A percentile compares a stretch with the other conserved stretches of the same genome.
Conservation (phyloP, 2,329 filamentous ascomycete species). For the Apiospora pterosperma region DNA sequence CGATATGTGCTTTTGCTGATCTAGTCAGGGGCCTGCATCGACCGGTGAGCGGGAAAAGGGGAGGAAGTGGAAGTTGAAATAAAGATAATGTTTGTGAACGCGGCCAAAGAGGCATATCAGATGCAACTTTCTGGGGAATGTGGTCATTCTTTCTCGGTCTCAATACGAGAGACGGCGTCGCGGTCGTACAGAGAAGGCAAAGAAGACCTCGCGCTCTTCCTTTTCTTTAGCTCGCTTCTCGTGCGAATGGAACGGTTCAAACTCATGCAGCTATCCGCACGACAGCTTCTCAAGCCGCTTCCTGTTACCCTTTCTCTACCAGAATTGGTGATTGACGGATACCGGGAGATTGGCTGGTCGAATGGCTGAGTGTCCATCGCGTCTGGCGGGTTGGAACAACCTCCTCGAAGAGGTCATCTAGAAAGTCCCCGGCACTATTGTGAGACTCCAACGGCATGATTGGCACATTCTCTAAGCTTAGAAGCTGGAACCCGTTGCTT, state of each 20-base stretch:
- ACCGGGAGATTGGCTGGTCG: not conserved
- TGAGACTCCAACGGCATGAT: not conserved
- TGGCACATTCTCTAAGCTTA: not conserved
- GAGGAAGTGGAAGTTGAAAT: not conserved
- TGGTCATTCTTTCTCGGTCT: not conserved
- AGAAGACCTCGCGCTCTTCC: not conserved
- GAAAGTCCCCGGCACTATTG: not conserved
- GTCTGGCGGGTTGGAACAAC: not conserved
- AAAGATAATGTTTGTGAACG: not conserved
- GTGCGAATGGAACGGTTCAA: not conserved
- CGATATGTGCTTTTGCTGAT: not conserved
- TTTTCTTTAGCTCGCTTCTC: not conserved
- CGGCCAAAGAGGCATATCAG: not conserved
- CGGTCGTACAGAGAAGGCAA: not conserved
- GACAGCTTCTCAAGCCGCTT: not conserved
- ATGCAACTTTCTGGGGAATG: not conserved
- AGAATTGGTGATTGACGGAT: not conserved
- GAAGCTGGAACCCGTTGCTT: not conserved
- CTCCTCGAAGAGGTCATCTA: not conserved
- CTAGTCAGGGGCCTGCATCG: not conserved
- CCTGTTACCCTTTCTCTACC: not conserved
- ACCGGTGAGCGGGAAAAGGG: not conserved
- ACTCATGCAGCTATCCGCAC: not conserved
- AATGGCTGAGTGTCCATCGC: not conserved
- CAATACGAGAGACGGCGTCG: not conserved